Percentiles rank a stretch among this genome's conserved stretches.
These are phyloP conservation scores for Beauveria australis DNA, from an alignment of 2,329 filamentous ascomycete genomes.

Conservation along the genomic window DNA sequence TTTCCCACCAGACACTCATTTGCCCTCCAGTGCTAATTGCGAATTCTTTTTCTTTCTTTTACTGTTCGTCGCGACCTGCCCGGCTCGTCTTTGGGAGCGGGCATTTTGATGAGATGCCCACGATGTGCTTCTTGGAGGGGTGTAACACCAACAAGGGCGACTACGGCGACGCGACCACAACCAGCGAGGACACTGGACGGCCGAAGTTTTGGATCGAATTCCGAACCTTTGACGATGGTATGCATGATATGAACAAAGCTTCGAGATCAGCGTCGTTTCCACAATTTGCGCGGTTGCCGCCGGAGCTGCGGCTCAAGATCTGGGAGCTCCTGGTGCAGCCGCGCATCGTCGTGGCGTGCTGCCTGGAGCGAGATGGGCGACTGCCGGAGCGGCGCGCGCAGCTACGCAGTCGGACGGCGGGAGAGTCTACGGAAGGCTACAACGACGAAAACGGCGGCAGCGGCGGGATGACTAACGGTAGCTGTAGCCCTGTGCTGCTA, in stretches of 20 bases:
- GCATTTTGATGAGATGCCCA: not conserved
- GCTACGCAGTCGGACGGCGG: conserved; percentile 18
- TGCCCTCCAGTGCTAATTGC: not conserved
- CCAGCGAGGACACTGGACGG: conserved; percentile 17
- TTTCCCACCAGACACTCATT: not conserved
- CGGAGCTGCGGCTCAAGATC: conserved; percentile 40
- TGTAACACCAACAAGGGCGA: not conserved
- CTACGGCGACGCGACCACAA: not conserved
- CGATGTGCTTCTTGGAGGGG: conserved; percentile 5
- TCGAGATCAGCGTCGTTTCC: conserved; percentile 20
- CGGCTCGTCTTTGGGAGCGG: not conserved
- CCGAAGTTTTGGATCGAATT: conserved; percentile 38
- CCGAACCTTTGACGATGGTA: conserved; percentile 34
- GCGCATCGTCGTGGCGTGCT: conserved; percentile 36
- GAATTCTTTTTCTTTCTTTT: not conserved
- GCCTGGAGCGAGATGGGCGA: conserved; percentile 26
- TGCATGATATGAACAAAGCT: conserved; percentile 13
- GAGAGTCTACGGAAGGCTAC: not conserved
- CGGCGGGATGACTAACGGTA: conserved; percentile 13
- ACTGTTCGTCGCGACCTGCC: not conserved
- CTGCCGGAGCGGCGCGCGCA: conserved; percentile 22
- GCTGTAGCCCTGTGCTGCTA: conserved; percentile 31
- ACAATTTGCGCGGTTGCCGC: conserved; percentile 32
- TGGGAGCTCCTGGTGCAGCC: conserved; percentile 38
- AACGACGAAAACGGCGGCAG: conserved; percentile 12